A percentile compares a stretch with the other conserved stretches of the same genome.
These are phyloP conservation scores for Aureobasidium sp. DNA, from an alignment of 2,329 filamentous ascomycete species.

Conservation along the genomic window DNA sequence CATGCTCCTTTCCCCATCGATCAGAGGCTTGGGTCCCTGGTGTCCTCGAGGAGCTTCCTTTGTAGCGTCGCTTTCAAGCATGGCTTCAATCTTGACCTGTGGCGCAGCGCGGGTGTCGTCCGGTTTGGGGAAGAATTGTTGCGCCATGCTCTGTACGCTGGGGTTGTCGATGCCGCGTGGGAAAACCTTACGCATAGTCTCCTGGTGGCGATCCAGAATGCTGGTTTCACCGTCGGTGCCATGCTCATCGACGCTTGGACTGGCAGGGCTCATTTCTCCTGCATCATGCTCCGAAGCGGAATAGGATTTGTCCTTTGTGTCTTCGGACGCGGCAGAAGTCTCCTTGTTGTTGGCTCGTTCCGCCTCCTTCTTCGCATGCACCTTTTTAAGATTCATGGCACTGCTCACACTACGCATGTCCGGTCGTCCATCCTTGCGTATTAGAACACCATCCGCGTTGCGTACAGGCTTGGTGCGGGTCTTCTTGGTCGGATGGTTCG, in stretches of 20 bases:
- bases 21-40: neutral
- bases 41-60: neutral
- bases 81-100: constrained; percentile 12
- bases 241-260: constrained; percentile 15
- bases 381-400: constrained; percentile 43
- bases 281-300: constrained; percentile 5
- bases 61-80: neutral
- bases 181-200: constrained; percentile 26
- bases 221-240: constrained; percentile 18
- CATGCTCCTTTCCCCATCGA: constrained; percentile 9
- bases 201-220: constrained; percentile 19
- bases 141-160: constrained; percentile 14
- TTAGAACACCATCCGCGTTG: constrained; percentile 42
- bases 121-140: constrained; percentile 18
- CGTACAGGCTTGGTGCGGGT: constrained; percentile 42
- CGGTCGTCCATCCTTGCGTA: constrained; percentile 42
- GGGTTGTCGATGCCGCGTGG: constrained; percentile 17
- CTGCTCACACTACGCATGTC: constrained; percentile 45
- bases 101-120: neutral
- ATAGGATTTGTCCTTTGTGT: neutral
- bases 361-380: constrained; percentile 41
- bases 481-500: constrained; percentile 31
- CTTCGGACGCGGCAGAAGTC: constrained; percentile 15
- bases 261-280: neutral
- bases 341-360: constrained; percentile 25